These are phyloP conservation scores for Phytomonas francai DNA, from an alignment of 208 protist species.

Conservation along the genomic window DNA sequence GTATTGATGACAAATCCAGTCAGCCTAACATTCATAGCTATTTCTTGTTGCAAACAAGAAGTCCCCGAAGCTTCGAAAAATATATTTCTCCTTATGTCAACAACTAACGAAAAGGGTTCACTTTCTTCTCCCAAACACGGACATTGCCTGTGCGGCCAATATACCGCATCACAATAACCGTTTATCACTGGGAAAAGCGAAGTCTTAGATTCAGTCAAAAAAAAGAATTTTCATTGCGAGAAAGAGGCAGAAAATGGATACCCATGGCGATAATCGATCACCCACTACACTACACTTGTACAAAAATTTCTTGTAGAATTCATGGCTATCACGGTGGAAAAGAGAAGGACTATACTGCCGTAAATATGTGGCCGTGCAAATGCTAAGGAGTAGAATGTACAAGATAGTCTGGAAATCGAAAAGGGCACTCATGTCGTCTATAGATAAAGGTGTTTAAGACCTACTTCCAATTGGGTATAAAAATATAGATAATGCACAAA, in stretches of 20 bases:
- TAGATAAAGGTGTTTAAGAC: background rate
- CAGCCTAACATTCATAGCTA: background rate
- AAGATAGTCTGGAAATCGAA: constrained; percentile 85
- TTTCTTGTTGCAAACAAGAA: background rate
- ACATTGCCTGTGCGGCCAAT: background rate
- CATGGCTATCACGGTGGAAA: constrained; percentile 77
- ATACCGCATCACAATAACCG: background rate
- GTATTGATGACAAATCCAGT: background rate
- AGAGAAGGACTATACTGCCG: constrained; percentile 80
- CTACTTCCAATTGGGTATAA: background rate
- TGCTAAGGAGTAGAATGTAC: constrained; percentile 77
- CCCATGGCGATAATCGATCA: constrained; percentile 80
- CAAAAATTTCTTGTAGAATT: constrained; percentile 83
- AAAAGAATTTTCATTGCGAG: constrained; percentile 76
- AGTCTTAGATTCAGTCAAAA: constrained; percentile 29
- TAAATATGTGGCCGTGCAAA: constrained; percentile 88
- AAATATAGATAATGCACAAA: background rate
- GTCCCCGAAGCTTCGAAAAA: background rate
- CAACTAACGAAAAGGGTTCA: no score
- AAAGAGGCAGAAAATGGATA: constrained; percentile 70
- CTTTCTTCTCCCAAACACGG: no score
- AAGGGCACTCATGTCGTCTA: constrained; percentile 66
- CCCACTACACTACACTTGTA: constrained; percentile 91
- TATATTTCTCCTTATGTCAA: background rate
- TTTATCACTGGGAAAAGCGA: background rate